These are phyloP conservation scores for Aaosphaeria pasadenensis DNA, from an alignment of 2,329 filamentous ascomycete genomes.

Conservation along the genomic window DNA sequence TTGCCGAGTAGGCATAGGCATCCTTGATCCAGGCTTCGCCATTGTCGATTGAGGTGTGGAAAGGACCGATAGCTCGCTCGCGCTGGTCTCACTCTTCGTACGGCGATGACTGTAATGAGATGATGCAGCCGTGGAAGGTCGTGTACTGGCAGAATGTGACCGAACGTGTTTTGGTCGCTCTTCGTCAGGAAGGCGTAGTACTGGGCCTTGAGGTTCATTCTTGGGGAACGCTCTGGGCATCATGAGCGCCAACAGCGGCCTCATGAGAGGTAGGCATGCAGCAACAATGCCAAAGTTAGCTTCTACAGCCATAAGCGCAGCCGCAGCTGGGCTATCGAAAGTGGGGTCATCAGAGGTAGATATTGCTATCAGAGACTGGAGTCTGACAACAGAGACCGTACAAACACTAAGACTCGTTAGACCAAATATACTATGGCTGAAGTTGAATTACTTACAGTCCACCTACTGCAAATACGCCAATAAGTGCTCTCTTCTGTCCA, in stretches of 20 bases:
- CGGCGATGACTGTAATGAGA: not conserved
- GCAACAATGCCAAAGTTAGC: constrained; percentile 33
- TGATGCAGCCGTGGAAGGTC: constrained; percentile 7
- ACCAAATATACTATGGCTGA: not conserved
- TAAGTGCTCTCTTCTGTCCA: constrained; percentile 34
- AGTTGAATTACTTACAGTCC: constrained; percentile 27
- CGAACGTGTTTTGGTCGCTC: constrained; percentile 10
- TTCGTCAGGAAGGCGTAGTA: constrained; percentile 10
- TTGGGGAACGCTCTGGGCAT: constrained; percentile 37
- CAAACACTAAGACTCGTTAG: constrained; percentile 22
- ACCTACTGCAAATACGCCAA: constrained; percentile 37
- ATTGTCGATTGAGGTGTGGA: not conserved
- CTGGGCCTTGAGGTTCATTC: too few species aligned
- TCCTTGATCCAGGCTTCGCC: not conserved
- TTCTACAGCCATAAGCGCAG: constrained; percentile 31
- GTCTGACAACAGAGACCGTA: constrained; percentile 31
- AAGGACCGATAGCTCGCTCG: not conserved
- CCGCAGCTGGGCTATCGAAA: constrained; percentile 30
- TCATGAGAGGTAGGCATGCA: constrained; percentile 34
- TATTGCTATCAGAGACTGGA: constrained; percentile 26
- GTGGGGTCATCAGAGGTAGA: constrained; percentile 26
- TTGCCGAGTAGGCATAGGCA: constrained; percentile 4
- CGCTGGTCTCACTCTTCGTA: constrained; percentile 1
- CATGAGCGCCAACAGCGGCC: constrained; percentile 30
- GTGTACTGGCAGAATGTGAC: constrained; percentile 5